phyloP scores from a whole-genome alignment of 805 yeast genomes.

The Wickerhamiella domercqiae region DNA sequence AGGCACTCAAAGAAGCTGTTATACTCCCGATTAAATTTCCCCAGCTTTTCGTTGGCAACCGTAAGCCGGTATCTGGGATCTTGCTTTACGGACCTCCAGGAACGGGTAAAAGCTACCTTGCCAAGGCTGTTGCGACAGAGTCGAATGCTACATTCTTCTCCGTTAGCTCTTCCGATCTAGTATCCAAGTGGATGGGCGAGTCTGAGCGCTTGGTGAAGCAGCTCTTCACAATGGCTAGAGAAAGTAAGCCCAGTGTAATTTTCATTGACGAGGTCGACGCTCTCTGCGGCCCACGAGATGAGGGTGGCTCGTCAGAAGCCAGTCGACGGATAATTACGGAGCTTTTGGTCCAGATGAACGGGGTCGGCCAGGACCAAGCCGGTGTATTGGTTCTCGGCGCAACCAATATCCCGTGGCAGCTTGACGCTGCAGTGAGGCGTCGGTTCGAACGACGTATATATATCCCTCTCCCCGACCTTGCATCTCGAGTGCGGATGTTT shows the following conservation, averaged over 20 bases:
- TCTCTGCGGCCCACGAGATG: constrained; percentile 94
- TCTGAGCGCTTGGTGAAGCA: constrained; percentile 92
- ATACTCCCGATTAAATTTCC: constrained; percentile 93
- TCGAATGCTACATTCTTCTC: constrained; percentile 95
- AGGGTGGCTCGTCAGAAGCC: constrained; percentile 85
- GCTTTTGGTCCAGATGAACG: constrained; percentile 93
- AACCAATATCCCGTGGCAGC: constrained; percentile 97
- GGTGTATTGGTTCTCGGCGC: constrained; percentile 96
- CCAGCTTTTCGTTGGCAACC: constrained; percentile 82
- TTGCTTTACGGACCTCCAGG: constrained; percentile 89
- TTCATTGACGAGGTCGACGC: constrained; percentile 98
- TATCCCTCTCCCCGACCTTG: constrained; percentile 87
- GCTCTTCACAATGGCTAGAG: constrained; percentile 89
- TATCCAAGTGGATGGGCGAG: constrained; percentile 99
- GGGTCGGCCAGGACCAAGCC: constrained; percentile 86
- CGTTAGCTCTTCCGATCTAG: constrained; percentile 89
- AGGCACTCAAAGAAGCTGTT: constrained; percentile 93
- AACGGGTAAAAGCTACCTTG: constrained; percentile 92
- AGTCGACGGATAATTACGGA: constrained; percentile 93
- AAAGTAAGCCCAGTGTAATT: constrained; percentile 86
- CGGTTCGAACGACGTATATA: constrained; percentile 92
- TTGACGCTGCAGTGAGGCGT: constrained; percentile 93
- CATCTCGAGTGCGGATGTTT: constrained; percentile 86
- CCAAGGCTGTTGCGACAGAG: constrained; percentile 97
- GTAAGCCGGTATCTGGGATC: constrained; percentile 87